phyloP scores from a whole-genome alignment of 768 basidiomycete genomes.

The Clathrus columnatus region DNA sequence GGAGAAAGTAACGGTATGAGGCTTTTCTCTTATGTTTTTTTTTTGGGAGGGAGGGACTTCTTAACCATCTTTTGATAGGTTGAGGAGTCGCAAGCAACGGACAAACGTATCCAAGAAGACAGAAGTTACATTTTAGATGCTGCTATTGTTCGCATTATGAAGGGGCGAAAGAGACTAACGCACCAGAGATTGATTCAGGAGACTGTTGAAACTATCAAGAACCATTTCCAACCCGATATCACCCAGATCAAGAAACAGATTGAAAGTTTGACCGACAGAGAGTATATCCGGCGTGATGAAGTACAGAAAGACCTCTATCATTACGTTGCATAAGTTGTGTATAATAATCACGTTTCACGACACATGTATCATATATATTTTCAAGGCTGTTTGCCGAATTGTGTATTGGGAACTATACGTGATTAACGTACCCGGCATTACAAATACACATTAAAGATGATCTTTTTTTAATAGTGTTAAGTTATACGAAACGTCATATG shows the following conservation, averaged over 20 bases:
- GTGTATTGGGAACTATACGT: too few relatives aligned
- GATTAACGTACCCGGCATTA: too few relatives aligned
- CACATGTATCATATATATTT: too few relatives aligned
- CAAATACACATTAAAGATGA: too few relatives aligned
- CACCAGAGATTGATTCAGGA: conserved; percentile 74
- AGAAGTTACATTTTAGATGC: conserved; percentile 82
- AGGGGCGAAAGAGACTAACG: conserved; percentile 75
- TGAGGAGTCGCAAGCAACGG: conserved; percentile 80
- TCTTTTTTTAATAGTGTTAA: too few relatives aligned
- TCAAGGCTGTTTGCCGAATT: too few relatives aligned
- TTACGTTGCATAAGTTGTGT: conserved; percentile 60
- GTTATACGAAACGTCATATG: too few relatives aligned
- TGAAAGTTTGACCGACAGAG: conserved; percentile 71
- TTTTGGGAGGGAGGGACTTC: background rate
- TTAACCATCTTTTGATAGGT: conserved; percentile 45
- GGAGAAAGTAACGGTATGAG: conserved; percentile 77
- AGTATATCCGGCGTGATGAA: conserved; percentile 75
- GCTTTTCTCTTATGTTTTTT: background rate
- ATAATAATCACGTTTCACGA: too few relatives aligned
- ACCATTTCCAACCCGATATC: conserved; percentile 80
- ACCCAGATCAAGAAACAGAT: conserved; percentile 79
- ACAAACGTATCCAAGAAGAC: conserved; percentile 78
- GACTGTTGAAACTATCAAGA: conserved; percentile 81
- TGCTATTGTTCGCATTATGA: conserved; percentile 96
- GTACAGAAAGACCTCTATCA: conserved; percentile 62